Evolutionary conservation across 2,329 filamentous ascomycete species (phyloP).

Genomic region (Exophiala calicioides): DNA sequence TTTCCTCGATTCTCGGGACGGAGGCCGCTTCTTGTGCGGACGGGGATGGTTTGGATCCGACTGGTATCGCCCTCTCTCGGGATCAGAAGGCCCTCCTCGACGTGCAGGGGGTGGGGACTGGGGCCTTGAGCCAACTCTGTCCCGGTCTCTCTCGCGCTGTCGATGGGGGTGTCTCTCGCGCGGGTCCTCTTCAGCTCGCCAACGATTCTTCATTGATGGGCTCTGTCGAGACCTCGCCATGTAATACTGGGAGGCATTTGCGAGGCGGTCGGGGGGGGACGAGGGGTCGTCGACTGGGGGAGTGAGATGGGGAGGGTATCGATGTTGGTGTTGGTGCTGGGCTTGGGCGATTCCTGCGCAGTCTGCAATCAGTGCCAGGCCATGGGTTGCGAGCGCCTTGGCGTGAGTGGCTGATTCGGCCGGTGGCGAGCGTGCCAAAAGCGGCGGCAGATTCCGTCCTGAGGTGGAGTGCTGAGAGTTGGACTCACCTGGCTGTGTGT

Average conservation of each 20-base stretch:
- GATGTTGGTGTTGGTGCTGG: conserved; percentile 7
- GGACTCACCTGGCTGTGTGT: too few relatives aligned
- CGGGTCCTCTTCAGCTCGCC: conserved; percentile 48
- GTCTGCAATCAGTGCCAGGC: conserved; percentile 18
- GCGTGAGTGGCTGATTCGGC: conserved; percentile 5
- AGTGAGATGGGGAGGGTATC: background rate
- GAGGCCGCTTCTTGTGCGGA: conserved; percentile 20
- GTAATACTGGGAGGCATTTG: conserved; percentile 46
- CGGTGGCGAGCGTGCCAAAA: conserved; percentile 9
- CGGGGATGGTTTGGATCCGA: conserved; percentile 10
- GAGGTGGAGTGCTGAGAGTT: too few relatives aligned
- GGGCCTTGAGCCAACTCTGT: conserved; percentile 13
- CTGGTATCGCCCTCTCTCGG: conserved; percentile 16
- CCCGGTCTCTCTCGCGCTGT: conserved; percentile 37
- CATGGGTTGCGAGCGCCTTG: conserved; percentile 2
- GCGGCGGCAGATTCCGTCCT: too few relatives aligned
- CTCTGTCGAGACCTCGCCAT: conserved; percentile 54
- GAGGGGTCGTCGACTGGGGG: too few relatives aligned
- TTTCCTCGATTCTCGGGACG: conserved; percentile 22
- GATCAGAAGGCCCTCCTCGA: conserved; percentile 8
- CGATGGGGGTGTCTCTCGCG: conserved; percentile 34
- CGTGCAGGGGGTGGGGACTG: conserved; percentile 23
- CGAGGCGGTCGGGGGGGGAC: conserved; percentile 7
- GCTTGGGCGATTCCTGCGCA: conserved; percentile 26
- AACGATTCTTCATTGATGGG: conserved; percentile 53